phyloP scores from a whole-genome alignment of 2,329 filamentous ascomycete species.

The Aspergillus sp. region DNA sequence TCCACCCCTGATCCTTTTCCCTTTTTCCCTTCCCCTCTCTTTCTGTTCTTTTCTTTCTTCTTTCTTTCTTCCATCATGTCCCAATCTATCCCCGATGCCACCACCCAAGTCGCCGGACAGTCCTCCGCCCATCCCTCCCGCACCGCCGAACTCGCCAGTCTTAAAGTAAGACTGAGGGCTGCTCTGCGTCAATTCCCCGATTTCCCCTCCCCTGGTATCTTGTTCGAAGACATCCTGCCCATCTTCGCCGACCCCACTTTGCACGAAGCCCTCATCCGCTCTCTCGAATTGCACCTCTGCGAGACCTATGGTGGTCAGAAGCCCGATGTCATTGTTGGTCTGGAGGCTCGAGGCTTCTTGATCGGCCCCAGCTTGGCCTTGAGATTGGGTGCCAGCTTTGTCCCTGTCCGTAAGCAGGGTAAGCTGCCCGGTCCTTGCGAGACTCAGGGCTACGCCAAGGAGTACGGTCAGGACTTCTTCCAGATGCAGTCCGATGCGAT shows the following conservation, averaged over 20 bases:
- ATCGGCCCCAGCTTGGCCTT: conserved; percentile 89
- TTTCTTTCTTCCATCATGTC: conserved; percentile 31
- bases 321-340: conserved; percentile 86
- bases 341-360: conserved; percentile 91
- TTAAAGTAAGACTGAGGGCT: conserved; percentile 63
- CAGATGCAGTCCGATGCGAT: conserved; percentile 90
- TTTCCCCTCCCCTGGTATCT: conserved; percentile 86
- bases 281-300: conserved; percentile 77
- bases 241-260: conserved; percentile 75
- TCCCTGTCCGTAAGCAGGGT: conserved; percentile 89
- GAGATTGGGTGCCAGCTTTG: conserved; percentile 77
- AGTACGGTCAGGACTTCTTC: conserved; percentile 93
- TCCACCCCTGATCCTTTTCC: conserved; percentile 4
- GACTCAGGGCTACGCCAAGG: conserved; percentile 85
- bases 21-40: conserved; percentile 13
- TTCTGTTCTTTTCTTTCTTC: conserved; percentile 11
- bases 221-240: conserved; percentile 97
- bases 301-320: conserved; percentile 57
- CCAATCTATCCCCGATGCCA: conserved; percentile 35
- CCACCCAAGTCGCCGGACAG: conserved; percentile 38
- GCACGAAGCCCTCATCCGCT: conserved; percentile 73
- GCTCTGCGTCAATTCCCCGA: conserved; percentile 82
- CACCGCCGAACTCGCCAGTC: conserved; percentile 54
- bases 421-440: conserved; percentile 89
- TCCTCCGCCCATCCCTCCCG: conserved; percentile 42